Evolutionary conservation across 2,329 filamentous ascomycete species (phyloP).

Genomic region (Pestalotiopsis sp.): DNA sequence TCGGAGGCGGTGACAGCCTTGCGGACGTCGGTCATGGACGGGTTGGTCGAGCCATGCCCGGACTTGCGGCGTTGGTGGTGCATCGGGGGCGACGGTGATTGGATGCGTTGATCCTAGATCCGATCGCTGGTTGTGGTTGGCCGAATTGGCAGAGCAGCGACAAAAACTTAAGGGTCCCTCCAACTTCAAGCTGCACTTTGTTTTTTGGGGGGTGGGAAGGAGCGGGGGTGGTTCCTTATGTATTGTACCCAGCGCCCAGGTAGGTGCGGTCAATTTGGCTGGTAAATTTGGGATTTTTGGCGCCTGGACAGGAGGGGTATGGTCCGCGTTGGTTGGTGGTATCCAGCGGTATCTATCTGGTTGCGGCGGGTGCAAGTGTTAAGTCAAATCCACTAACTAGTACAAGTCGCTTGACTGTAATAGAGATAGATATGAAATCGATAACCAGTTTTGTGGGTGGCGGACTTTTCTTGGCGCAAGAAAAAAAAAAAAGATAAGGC

Average conservation of each 20-base stretch:
- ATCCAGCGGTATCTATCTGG: no score
- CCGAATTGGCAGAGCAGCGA: not conserved
- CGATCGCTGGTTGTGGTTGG: constrained; percentile 19
- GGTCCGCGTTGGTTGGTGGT: not conserved
- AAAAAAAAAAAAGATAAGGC: not conserved
- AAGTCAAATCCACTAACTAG: not conserved
- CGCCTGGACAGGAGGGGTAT: not conserved
- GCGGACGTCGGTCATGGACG: constrained; percentile 58
- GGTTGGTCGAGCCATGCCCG: constrained; percentile 54
- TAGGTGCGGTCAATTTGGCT: not conserved
- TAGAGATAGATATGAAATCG: not conserved
- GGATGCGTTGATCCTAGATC: constrained; percentile 18
- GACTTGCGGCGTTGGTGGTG: constrained; percentile 61
- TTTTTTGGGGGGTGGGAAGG: not conserved
- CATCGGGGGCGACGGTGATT: constrained; percentile 42
- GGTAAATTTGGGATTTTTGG: not conserved
- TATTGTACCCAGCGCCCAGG: not conserved
- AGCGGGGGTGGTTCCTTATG: constrained; percentile 6
- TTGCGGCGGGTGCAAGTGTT: not conserved
- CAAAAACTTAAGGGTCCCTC: constrained; percentile 11
- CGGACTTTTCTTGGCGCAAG: not conserved
- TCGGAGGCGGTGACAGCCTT: constrained; percentile 50
- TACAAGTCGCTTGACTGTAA: not conserved
- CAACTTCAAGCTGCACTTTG: not conserved
- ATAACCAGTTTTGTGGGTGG: not conserved